Conservation (phyloP, 306 rosid genomes). For the Vigna hirtella region DNA sequence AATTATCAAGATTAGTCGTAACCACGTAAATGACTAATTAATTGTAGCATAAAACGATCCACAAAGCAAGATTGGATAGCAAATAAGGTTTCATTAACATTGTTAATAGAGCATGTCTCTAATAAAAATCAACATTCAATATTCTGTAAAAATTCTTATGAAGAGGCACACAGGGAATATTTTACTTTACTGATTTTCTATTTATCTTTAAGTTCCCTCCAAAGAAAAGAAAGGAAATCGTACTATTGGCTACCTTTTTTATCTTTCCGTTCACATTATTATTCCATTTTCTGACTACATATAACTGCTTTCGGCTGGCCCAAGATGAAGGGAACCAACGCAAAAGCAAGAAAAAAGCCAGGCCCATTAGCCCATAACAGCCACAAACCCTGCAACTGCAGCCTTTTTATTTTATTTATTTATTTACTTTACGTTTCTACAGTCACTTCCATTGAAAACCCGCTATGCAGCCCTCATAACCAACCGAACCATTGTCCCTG, state of each 20-base stretch:
- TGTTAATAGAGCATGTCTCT: too few species aligned
- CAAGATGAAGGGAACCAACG: not conserved
- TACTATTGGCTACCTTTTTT: not conserved
- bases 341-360: not conserved
- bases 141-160: too few species aligned
- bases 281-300: not conserved
- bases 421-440: not conserved
- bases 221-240: not conserved
- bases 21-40: too few species aligned
- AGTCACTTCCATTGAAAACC: not conserved
- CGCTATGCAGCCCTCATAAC: not conserved
- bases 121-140: too few species aligned
- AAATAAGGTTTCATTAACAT: too few species aligned
- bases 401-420: not conserved
- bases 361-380: not conserved
- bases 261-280: slow-evolving; percentile 1
- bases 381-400: not conserved
- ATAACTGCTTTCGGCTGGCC: slow-evolving; percentile 9
- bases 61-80: too few species aligned
- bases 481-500: not conserved
- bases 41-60: too few species aligned
- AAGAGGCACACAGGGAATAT: not conserved
- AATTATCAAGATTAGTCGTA: too few species aligned
- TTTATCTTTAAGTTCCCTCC: not conserved
- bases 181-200: not conserved